These are phyloP conservation scores for Globisporangium takayamanum DNA, from an alignment of 352 stramenopile genomes.

Conservation along the genomic window DNA sequence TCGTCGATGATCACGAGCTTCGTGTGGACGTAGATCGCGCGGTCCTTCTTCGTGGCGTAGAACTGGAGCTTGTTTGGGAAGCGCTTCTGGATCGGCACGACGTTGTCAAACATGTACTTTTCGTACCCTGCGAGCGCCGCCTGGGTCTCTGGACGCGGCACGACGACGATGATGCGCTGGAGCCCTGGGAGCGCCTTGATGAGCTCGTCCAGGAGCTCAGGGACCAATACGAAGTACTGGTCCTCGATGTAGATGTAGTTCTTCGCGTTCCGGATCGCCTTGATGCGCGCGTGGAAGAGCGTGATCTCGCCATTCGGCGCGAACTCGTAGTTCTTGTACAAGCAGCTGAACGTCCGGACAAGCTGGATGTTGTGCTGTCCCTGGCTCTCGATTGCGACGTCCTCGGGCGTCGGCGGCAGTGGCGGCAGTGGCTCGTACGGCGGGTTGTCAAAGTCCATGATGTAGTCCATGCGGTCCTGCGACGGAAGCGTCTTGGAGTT, in stretches of 20 bases:
- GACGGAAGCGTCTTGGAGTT: constrained; percentile 31
- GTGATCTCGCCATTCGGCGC: constrained; percentile 44
- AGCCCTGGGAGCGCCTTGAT: constrained; percentile 36
- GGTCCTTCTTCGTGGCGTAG: constrained; percentile 23
- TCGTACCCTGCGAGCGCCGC: constrained; percentile 3
- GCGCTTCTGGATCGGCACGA: constrained; percentile 29
- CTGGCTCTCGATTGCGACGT: constrained; percentile 4
- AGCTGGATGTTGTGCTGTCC: constrained; percentile 40
- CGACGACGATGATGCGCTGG: constrained; percentile 43
- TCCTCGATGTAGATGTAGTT: constrained; percentile 71
- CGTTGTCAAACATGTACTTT: constrained; percentile 49
- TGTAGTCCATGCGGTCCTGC: constrained; percentile 19
- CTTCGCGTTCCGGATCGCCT: constrained; percentile 43
- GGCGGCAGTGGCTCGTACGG: constrained; percentile 15
- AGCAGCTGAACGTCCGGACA: constrained; percentile 52
- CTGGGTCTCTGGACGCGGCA: constrained; percentile 22
- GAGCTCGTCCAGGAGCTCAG: constrained; percentile 33
- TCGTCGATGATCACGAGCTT: constrained; percentile 32
- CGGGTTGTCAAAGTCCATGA: constrained; percentile 46
- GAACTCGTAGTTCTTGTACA: constrained; percentile 44
- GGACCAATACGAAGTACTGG: constrained; percentile 56
- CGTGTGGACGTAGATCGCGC: constrained; percentile 44
- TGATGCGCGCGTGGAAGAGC: constrained; percentile 38
- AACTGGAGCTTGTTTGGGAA: constrained; percentile 46
- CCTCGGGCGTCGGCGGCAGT: constrained; percentile 4